Base-by-base conservation (phyloP, 2,329 filamentous ascomycete genomes). In the Aureobasidium sp. region DNA sequence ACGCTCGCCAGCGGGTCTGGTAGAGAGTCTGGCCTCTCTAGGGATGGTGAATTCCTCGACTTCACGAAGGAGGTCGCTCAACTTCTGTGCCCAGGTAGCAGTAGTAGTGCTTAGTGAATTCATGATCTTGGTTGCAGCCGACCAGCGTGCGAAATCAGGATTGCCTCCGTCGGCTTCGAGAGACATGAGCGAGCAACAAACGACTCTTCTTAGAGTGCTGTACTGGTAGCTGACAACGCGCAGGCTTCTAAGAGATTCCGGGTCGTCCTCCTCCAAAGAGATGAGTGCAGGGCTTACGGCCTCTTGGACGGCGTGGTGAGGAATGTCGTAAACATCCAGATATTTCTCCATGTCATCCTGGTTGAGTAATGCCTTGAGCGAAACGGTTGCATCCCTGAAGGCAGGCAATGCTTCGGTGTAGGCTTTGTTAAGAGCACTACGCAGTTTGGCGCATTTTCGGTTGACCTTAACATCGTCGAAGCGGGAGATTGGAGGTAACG, bases 401-500 rank as follows among this genome's bases (percentile, higher is more conserved):
- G 83, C 83, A 47, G 86, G 82, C 44, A 96, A 84, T 58, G 89
- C 82, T 15, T 87, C 83, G 42, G 81, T 82, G 64, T 96, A 85
- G 63, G 85, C 86, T 50, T 81, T 82, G 58, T 85, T 86, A 7
- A 97, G 79, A n/a, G 84, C 84, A 65, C 86, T 87, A 64, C 94
- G 88, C 41, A 99, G 78, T 65, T 90, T 85, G 64, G 87, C 78
- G 71, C 94, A 99, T 69, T 91, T 87, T 67, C 91, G 83, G 8
- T 81, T 83, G 48, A 85, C 85, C 63, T 86, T 86, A 13, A 64
- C 64, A 67, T 95, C 91, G 72, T 99, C 94, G 36, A 99, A 80
- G 49, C 93, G 86, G 66, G 89, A 95, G 63, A 97, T 88, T n/a
- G 94, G 94, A 7, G 94, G 93, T 37, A 97, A 77, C 27, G 92